Evolutionary conservation across 163 green algal genomes (phyloP).

Genomic region (Chlamydomonas reinhardtii): DNA sequence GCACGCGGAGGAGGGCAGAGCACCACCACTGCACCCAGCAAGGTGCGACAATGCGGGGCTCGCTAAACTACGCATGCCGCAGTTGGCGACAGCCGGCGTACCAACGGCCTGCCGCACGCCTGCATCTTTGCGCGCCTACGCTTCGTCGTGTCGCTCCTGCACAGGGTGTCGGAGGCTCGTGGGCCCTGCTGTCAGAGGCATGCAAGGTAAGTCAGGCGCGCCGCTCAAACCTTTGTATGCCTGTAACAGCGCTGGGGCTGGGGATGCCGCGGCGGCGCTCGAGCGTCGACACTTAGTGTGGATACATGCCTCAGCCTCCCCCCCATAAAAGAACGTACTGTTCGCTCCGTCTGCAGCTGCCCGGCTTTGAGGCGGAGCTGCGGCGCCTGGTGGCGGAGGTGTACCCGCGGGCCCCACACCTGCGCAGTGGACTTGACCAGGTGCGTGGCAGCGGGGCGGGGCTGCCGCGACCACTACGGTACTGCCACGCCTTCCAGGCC

Average conservation of each 20-base stretch:
- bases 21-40: too few species aligned
- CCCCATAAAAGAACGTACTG: too few species aligned
- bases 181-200: not conserved
- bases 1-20: not conserved
- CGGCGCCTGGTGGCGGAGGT: not conserved
- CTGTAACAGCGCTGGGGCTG: too few species aligned
- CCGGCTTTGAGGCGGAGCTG: not conserved
- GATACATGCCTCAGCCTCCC: too few species aligned
- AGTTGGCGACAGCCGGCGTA: too few species aligned
- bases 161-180: constrained; percentile 22
- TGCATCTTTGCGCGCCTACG: not conserved
- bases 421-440: constrained; percentile 30
- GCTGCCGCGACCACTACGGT: too few species aligned
- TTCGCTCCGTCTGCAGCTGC: not conserved
- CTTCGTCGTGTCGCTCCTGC: not conserved
- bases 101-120: not conserved
- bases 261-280: too few species aligned
- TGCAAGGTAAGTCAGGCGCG: not conserved
- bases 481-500: too few species aligned
- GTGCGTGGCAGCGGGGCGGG: too few species aligned
- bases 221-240: not conserved
- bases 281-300: too few species aligned
- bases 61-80: too few species aligned
- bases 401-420: constrained; percentile 5
- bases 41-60: not conserved